Evolutionary conservation across 805 yeast species (phyloP), one percentile per base, ranked within the genome.

Genomic region (Sugiyamaella qingdaonensis): DNA sequence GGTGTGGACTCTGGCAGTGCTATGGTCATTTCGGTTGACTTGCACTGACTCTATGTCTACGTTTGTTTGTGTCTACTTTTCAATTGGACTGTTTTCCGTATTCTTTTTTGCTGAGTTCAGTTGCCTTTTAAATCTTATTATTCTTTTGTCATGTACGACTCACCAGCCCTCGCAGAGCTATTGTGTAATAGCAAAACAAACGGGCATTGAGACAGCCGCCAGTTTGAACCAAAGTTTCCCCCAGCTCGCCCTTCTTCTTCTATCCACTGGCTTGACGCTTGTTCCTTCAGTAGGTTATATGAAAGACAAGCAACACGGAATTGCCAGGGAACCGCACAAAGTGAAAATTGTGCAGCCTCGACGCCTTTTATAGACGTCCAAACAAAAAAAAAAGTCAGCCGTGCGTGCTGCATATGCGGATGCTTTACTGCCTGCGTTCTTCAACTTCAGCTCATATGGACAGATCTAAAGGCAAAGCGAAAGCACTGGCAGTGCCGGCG

Each of bases 291-390:
- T 69, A 64, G 68, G 53, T 46, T 44, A 49, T 42, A 51, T 59
- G 61, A 65, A 68, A 68, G 72, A 63, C 70, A 80, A 79, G 85
- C 86, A 82, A 82, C 88, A 82, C 88, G 88, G 84, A 76, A 76
- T 64, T 78, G 80, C 82, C 80, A 78, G 87, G 79, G 80, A 80
- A 85, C 87, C 87, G 84, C 87, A 79, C 69, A 51, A 58, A 64
- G 69, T 68, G 64, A 62, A 64, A 61, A 62, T 63, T 34, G 37
- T 34, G 37, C 37, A 34, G 16, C n/a, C 16, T 34, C 16, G 16
- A n/a, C 37, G 16, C 37, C 16, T 34, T 34, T 34, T 34, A 34
- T 34, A 34, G 9, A 10, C 37, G 7, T 24, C 7, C 29, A 24
- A 24, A 24, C 3, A 24, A 24, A 24, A 24, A 4, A 4, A 21